A percentile compares a stretch with the other conserved stretches of the same genome.
phyloP scores from a whole-genome alignment of 208 protist species.

The Trypanosoma theileri region DNA sequence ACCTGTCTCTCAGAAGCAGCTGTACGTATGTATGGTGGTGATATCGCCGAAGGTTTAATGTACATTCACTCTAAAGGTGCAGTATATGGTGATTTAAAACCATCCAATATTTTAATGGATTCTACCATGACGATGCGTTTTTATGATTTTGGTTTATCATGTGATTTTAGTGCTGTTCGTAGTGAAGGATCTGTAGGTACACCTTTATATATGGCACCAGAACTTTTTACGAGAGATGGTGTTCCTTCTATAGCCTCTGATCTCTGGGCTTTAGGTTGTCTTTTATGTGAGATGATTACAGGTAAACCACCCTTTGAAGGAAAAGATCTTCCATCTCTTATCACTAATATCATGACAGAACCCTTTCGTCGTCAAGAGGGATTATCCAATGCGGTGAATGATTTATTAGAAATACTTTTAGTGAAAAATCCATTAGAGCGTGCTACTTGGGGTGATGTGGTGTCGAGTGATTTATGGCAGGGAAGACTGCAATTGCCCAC shows the following conservation, averaged over 20 bases:
- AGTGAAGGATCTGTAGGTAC: conserved; percentile 56
- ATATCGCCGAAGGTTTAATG: conserved; percentile 88
- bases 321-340: conserved; percentile 83
- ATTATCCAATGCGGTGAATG: conserved; percentile 61
- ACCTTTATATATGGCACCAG: conserved; percentile 93
- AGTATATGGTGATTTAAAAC: conserved; percentile 92
- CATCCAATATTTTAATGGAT: conserved; percentile 93
- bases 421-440: conserved; percentile 83
- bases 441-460: conserved; percentile 78
- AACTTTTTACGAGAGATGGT: conserved; percentile 82
- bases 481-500: conserved; percentile 32
- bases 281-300: conserved; percentile 91
- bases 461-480: conserved; percentile 81
- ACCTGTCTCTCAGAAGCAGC: conserved; percentile 58
- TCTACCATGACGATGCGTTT: conserved; percentile 88
- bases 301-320: conserved; percentile 94
- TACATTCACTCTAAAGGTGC: conserved; percentile 90
- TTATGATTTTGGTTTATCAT: conserved; percentile 90
- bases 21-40: conserved; percentile 78
- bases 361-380: conserved; percentile 34
- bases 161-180: conserved; percentile 40
- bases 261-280: conserved; percentile 93
- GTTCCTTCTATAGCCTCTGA: conserved; percentile 89
- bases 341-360: conserved; percentile 86
- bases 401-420: conserved; percentile 62